Evolutionary conservation across 257 asterid genomes (phyloP), one percentile per base, ranked within the genome.

Genomic region (Catharanthus roseus): DNA sequence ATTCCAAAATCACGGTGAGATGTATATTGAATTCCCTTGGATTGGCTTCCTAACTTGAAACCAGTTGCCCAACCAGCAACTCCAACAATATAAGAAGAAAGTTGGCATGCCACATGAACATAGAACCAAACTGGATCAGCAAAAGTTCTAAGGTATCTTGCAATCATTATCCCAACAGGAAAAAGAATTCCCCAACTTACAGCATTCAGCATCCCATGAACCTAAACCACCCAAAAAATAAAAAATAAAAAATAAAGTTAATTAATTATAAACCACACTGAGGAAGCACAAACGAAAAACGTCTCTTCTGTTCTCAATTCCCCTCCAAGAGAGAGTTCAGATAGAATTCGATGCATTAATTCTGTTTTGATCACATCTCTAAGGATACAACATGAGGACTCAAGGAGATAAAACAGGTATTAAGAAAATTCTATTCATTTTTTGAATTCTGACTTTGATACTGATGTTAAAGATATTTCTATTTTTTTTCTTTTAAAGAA

Each of bases 121-220:
- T 78, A 78, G 69, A 78, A 78, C 82, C 79, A 78, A 21, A 65
- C 72, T 29, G 77, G 82, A 71, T 78, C 72, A n/a, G 77, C 77
- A 57, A 65, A 74, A 21, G 39, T 38, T 19, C 58, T 74, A 36
- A 78, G 26, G 21, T 79, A 71, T 65, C 82, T 45, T 3, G 78
- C 78, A 8, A 73, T 69, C 55, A 78, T 47, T 9, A 72, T 72
- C 15, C 81, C 81, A 34, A 73, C 53, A 1, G 81, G 81, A 63
- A 77, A 58, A 60, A 78, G n/a, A 34, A 78, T 44, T n/a, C 78
- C 82, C 82, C 78, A 78, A 39, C 78, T 69, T 29, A 79, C 62
- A 9, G 73, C 74, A 68, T 74, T 79, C 18, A 79, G 49, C 67
- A 69, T 68, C 47, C 79, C 79, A 44, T 79, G 82, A 21, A 61